Percentiles rank a stretch among this genome's conserved stretches.
Evolutionary conservation across 192 early-diverging fungal genomes (phyloP).

Genomic region (Backusella mclennaniae): DNA sequence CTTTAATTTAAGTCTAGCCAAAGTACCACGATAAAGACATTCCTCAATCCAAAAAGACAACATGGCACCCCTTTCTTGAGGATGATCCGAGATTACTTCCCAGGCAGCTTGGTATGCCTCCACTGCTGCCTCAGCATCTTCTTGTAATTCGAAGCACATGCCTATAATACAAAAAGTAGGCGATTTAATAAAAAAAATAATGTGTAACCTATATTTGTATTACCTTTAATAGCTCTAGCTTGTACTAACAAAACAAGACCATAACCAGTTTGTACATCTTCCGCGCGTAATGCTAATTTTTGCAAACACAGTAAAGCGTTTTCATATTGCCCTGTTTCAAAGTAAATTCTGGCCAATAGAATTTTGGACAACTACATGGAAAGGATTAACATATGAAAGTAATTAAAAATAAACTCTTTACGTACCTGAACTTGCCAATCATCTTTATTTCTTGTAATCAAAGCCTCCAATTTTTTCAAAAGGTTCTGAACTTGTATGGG

Average conservation of each 20-base stretch:
- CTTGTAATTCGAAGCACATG: conserved; percentile 42
- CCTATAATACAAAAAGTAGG: conserved; percentile 19
- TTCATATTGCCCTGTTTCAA: conserved; percentile 48
- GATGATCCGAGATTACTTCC: neutral
- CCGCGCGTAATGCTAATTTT: conserved; percentile 35
- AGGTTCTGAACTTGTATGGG: neutral
- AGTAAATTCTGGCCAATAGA: conserved; percentile 56
- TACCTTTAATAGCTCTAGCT: conserved; percentile 56
- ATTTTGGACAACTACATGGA: conserved; percentile 34
- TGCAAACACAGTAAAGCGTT: conserved; percentile 40
- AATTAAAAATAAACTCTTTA: neutral
- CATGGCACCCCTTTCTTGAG: conserved; percentile 23
- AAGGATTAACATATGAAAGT: neutral
- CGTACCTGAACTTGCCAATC: conserved; percentile 12
- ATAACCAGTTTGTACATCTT: conserved; percentile 46
- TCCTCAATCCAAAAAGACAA: conserved; percentile 11
- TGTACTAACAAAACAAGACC: conserved; percentile 53
- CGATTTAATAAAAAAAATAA: neutral
- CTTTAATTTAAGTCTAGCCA: conserved; percentile 3
- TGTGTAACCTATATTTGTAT: neutral
- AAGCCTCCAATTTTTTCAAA: neutral
- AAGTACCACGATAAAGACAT: conserved; percentile 6
- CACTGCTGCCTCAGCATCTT: conserved; percentile 41
- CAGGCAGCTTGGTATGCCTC: conserved; percentile 52
- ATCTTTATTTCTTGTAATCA: neutral